Evolutionary conservation across 139 green algal genomes (phyloP).

Genomic region (Closterium sp.): DNA sequence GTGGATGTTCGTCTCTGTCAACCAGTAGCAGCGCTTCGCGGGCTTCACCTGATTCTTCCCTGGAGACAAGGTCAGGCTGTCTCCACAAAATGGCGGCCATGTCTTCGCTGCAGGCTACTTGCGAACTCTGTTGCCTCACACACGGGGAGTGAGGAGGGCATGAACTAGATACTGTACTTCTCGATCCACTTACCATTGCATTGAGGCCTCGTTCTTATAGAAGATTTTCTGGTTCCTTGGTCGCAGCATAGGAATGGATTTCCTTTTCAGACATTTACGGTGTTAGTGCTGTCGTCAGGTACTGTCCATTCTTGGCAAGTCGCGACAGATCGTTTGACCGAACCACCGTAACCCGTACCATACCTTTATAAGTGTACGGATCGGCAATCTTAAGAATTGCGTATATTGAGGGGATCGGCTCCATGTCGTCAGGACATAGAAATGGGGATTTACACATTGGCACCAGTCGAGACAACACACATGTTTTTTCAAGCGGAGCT

Average conservation of each 20-base stretch:
- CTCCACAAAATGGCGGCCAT: neutral
- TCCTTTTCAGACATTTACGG: neutral
- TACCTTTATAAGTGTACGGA: neutral
- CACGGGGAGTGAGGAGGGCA: no score
- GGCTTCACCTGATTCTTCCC: neutral
- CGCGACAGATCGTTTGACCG: neutral
- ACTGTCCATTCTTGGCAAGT: neutral
- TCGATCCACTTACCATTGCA: no score
- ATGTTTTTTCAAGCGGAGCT: neutral
- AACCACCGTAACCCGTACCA: neutral
- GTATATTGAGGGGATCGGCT: neutral
- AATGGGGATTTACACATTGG: neutral
- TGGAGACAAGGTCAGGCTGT: neutral
- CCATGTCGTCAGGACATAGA: neutral
- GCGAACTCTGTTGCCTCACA: no score
- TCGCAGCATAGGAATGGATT: neutral
- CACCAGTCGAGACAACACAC: neutral
- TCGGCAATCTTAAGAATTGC: neutral
- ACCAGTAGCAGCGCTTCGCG: neutral
- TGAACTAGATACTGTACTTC: no score
- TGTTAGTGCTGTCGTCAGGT: neutral
- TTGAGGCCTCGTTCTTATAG: neutral
- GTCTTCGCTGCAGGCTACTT: no score
- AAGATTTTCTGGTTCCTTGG: neutral
- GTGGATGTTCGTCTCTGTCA: neutral